A percentile compares a stretch with the other conserved stretches of the same genome.
Conservation (phyloP, 2,329 filamentous ascomycete species). For the Xylaria sp. region DNA sequence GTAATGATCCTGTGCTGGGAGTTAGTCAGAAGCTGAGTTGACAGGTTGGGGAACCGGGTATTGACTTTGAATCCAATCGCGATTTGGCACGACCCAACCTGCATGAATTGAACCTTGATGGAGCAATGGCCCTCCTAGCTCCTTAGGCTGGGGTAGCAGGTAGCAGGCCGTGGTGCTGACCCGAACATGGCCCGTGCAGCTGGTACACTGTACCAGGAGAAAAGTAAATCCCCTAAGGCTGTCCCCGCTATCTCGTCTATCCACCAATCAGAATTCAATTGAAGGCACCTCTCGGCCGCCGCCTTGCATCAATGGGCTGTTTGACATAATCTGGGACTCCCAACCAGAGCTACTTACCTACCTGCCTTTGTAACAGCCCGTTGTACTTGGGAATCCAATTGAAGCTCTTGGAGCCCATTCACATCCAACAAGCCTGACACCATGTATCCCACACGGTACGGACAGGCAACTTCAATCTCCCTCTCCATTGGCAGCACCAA, state of each 20-base stretch:
- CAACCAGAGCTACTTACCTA: constrained; percentile 12
- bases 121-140: constrained; percentile 10
- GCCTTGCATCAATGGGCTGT: constrained; percentile 13
- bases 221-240: constrained; percentile 33
- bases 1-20: constrained; percentile 16
- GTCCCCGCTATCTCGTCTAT: neutral
- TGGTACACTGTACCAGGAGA: constrained; percentile 7
- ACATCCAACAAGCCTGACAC: constrained; percentile 33
- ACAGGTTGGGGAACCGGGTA: constrained; percentile 26
- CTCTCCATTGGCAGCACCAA: neutral
- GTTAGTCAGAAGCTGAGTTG: neutral
- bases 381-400: constrained; percentile 11
- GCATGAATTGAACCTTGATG: constrained; percentile 28
- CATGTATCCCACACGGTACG: constrained; percentile 54
- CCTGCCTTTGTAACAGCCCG: constrained; percentile 15
- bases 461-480: neutral
- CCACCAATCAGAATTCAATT: constrained; percentile 31
- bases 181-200: constrained; percentile 20
- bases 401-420: constrained; percentile 24
- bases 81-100: constrained; percentile 34
- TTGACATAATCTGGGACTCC: constrained; percentile 3
- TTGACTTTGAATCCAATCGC: constrained; percentile 35
- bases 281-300: neutral
- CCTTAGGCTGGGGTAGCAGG: constrained; percentile 17
- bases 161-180: neutral